A percentile compares a stretch with the other conserved stretches of the same genome.
Conservation (phyloP, 2,329 filamentous ascomycete species). For the Monilinia vaccinii-corymbosi region DNA sequence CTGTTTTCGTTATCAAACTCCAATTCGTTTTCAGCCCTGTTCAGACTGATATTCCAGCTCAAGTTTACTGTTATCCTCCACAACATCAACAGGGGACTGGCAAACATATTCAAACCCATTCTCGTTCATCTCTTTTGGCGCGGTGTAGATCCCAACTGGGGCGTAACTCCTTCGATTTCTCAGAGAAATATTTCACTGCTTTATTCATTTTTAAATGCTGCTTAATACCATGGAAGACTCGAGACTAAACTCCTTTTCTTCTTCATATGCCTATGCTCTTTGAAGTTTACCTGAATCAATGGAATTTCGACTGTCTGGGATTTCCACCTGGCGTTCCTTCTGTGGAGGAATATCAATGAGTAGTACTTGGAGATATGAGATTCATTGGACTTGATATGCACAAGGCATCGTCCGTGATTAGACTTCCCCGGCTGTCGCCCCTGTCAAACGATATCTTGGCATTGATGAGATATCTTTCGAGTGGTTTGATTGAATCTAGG, state of each 20-base stretch:
- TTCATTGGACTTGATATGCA: conserved; percentile 9
- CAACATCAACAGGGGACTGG: neutral
- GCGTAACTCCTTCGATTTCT: neutral
- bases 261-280: neutral
- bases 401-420: too few relatives aligned
- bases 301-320: neutral
- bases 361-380: conserved; percentile 14
- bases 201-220: neutral
- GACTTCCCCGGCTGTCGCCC: too few relatives aligned
- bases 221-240: neutral
- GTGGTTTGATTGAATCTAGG: too few relatives aligned
- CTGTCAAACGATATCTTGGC: too few relatives aligned
- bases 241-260: neutral
- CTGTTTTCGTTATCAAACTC: neutral
- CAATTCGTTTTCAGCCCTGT: neutral
- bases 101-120: neutral
- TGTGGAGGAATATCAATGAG: conserved; percentile 10
- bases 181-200: neutral
- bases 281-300: neutral
- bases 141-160: neutral
- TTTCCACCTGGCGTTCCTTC: neutral
- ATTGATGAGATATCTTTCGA: too few relatives aligned
- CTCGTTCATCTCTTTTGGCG: neutral
- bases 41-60: neutral
- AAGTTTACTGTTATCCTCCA: neutral